Percentiles rank a stretch among this genome's conserved stretches.
phyloP scores from a whole-genome alignment of 257 asterid species.

The Paulownia fortunei region DNA sequence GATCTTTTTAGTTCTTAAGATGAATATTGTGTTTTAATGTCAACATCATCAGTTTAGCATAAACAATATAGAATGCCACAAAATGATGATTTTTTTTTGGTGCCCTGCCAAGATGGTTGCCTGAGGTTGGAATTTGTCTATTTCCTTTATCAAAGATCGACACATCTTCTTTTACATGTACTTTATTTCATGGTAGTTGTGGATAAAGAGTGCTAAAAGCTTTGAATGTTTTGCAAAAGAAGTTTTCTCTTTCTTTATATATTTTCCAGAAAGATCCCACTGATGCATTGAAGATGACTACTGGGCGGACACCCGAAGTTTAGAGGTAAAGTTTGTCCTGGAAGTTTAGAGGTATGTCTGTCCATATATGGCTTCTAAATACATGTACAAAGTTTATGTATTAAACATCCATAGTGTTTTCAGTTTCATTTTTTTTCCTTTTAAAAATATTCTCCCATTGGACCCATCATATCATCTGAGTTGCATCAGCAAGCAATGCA shows the following conservation, averaged over 20 bases:
- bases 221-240: not conserved
- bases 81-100: not conserved
- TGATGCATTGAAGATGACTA: not conserved
- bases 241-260: not conserved
- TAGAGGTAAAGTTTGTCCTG: not conserved
- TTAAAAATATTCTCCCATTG: not conserved
- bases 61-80: not conserved
- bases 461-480: too few species aligned
- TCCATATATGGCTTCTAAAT: not conserved
- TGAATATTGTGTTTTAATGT: not conserved
- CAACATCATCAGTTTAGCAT: not conserved
- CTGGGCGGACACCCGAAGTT: too few species aligned
- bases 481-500: not conserved
- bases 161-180: not conserved
- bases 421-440: not conserved
- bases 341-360: not conserved
- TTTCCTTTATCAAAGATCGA: not conserved
- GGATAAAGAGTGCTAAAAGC: not conserved
- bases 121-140: not conserved
- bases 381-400: not conserved
- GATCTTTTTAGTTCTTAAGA: slow-evolving; percentile 6
- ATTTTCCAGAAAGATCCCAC: not conserved
- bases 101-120: not conserved
- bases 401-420: not conserved
- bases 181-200: not conserved